Percentiles rank a stretch among this genome's conserved stretches.
phyloP scores from a whole-genome alignment of 495 filamentous ascomycete species.

The Aspergillus avenaceus region DNA sequence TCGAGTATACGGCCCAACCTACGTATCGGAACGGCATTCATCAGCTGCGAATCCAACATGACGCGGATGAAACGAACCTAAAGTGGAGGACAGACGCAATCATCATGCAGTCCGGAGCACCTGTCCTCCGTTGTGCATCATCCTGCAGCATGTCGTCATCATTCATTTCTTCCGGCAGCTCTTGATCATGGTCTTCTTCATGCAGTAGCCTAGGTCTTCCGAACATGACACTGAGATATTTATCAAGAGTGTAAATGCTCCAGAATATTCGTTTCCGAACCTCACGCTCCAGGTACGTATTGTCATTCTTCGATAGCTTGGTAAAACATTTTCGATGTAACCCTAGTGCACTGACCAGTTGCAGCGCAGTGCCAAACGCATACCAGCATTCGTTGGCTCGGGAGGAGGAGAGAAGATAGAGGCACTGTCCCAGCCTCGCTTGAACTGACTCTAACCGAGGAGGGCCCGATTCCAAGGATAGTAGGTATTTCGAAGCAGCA shows the following conservation, averaged over 20 bases:
- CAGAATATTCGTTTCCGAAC: constrained; percentile 53
- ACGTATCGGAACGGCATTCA: background rate
- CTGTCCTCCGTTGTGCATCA: constrained; percentile 27
- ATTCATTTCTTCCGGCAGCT: constrained; percentile 46
- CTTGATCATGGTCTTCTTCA: constrained; percentile 51
- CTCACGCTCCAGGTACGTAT: constrained; percentile 35
- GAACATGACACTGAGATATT: constrained; percentile 53
- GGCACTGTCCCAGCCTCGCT: constrained; percentile 39
- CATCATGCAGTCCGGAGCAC: constrained; percentile 41
- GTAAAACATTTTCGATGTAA: constrained; percentile 35
- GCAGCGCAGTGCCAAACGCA: constrained; percentile 42
- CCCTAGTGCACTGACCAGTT: constrained; percentile 42
- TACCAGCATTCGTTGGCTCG: constrained; percentile 50
- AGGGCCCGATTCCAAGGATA: constrained; percentile 38
- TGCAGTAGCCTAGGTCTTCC: constrained; percentile 51
- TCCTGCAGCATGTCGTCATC: constrained; percentile 51
- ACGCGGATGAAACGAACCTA: constrained; percentile 18
- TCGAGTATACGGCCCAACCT: constrained; percentile 43
- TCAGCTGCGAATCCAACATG: background rate
- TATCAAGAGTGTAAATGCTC: constrained; percentile 54
- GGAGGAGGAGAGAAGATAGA: constrained; percentile 43
- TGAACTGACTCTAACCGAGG: constrained; percentile 44
- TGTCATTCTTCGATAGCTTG: constrained; percentile 27
- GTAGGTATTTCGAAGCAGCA: constrained; percentile 38
- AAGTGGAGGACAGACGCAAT: constrained; percentile 46